Conservation (phyloP, 129 eudicot species). For the Flaveria brownii region DNA sequence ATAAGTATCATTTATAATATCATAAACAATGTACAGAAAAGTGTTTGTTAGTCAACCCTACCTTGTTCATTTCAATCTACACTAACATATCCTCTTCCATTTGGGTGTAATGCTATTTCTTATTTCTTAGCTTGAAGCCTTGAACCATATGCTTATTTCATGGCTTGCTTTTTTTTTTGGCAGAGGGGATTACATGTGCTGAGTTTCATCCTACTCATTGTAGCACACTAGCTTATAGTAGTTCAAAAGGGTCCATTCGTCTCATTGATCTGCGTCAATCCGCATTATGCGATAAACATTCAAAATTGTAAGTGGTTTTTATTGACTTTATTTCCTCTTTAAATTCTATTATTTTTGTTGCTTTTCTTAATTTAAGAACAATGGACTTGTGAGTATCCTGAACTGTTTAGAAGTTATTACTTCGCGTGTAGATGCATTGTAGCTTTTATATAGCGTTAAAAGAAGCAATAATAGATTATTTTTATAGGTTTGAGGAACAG, state of each 20-base stretch:
- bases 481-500: conserved; percentile 92
- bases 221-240: conserved; percentile 92
- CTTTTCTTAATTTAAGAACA: conserved; percentile 1
- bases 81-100: conserved; percentile 2
- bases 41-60: not conserved
- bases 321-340: not conserved
- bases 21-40: not conserved
- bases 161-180: conserved; percentile 1
- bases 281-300: conserved; percentile 92
- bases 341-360: not conserved
- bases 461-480: conserved; percentile 14
- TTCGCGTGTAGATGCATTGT: not conserved
- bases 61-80: not conserved
- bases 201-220: conserved; percentile 98
- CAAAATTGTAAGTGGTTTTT: conserved; percentile 74
- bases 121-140: not conserved
- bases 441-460: conserved; percentile 5
- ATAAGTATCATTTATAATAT: not conserved
- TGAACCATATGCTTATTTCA: conserved; percentile 7
- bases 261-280: conserved; percentile 98
- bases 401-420: conserved; percentile 1
- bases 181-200: conserved; percentile 98
- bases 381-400: not conserved
- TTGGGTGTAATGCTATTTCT: not conserved
- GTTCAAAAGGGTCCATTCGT: conserved; percentile 98